These are phyloP conservation scores for Albugo laibachii DNA, from an alignment of 352 stramenopile species.

Conservation along the genomic window DNA sequence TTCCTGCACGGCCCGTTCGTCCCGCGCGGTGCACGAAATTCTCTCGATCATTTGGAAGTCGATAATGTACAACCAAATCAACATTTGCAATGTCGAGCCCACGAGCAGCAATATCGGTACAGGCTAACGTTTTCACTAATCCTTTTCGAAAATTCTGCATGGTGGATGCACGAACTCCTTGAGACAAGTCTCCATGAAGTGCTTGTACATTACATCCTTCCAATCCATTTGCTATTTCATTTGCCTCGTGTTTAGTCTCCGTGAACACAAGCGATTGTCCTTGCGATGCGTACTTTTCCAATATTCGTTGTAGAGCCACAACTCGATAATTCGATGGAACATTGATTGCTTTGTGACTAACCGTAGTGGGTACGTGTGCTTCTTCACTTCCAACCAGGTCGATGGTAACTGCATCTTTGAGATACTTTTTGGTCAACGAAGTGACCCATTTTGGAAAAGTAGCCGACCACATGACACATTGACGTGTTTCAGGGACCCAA, in stretches of 20 bases:
- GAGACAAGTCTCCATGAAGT: conserved; percentile 59
- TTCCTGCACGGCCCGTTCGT: conserved; percentile 74
- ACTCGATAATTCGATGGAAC: conserved; percentile 51
- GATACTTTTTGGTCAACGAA: conserved; percentile 84
- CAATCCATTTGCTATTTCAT: conserved; percentile 86
- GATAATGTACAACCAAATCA: conserved; percentile 87
- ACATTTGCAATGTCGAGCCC: conserved; percentile 81
- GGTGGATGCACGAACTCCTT: conserved; percentile 84
- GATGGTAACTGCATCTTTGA: conserved; percentile 84
- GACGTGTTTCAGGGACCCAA: conserved; percentile 43
- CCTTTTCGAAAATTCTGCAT: conserved; percentile 91
- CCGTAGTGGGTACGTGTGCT: conserved; percentile 65
- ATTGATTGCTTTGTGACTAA: conserved; percentile 86
- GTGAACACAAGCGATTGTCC: conserved; percentile 91
- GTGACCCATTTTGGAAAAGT: conserved; percentile 93
- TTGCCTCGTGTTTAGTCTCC: conserved; percentile 90
- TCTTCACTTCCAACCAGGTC: conserved; percentile 85
- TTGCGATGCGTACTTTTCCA: conserved; percentile 39
- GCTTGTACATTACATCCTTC: conserved; percentile 27
- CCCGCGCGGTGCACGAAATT: conserved; percentile 89
- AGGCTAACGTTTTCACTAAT: conserved; percentile 83
- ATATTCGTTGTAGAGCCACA: conserved; percentile 41
- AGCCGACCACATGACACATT: conserved; percentile 93
- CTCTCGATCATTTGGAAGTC: conserved; percentile 84
- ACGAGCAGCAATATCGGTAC: conserved; percentile 79